Conservation (phyloP, 192 early-diverging fungal species). For the Coemansia sp. region DNA sequence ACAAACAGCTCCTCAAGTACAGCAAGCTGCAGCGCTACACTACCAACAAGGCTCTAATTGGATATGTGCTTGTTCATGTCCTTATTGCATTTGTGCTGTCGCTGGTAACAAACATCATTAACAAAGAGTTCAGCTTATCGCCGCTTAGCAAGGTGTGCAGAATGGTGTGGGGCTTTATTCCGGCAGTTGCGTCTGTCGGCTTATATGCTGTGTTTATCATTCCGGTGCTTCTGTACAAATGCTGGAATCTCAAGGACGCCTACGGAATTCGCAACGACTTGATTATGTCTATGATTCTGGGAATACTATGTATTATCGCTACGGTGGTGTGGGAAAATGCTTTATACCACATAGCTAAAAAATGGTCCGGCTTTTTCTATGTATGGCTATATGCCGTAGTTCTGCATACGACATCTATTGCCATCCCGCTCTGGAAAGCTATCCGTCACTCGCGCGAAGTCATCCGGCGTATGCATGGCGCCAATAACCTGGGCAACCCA, state of each 20-base stretch:
- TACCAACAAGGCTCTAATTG: slow-evolving; percentile 15
- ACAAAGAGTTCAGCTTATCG: slow-evolving; percentile 34
- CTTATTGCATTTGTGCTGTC: slow-evolving; percentile 20
- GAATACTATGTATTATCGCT: slow-evolving; percentile 17
- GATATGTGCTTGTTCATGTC: slow-evolving; percentile 17
- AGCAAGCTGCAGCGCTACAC: slow-evolving; percentile 32
- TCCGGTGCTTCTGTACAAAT: slow-evolving; percentile 29
- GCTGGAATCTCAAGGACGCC: slow-evolving; percentile 38
- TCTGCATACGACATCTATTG: slow-evolving; percentile 27
- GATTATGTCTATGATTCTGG: slow-evolving; percentile 21
- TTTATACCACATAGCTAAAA: slow-evolving; percentile 11
- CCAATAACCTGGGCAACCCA: slow-evolving; percentile 22
- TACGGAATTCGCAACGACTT: slow-evolving; percentile 49
- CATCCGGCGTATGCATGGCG: slow-evolving; percentile 33
- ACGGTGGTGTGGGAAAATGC: slow-evolving; percentile 34
- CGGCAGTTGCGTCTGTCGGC: slow-evolving; percentile 6
- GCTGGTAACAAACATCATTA: slow-evolving; percentile 40
- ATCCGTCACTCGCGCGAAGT: slow-evolving; percentile 42
- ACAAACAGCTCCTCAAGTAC: slow-evolving; percentile 35
- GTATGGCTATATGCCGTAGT: slow-evolving; percentile 26
- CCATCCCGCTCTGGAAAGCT: slow-evolving; percentile 28
- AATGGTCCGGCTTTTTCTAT: slow-evolving; percentile 47
- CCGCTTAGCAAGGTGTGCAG: slow-evolving; percentile 26
- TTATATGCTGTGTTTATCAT: slow-evolving; percentile 22
- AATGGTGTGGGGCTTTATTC: slow-evolving; percentile 38